These are phyloP conservation scores for Umbelopsis isabellina DNA, from an alignment of 192 early-diverging fungal genomes.

Conservation along the genomic window DNA sequence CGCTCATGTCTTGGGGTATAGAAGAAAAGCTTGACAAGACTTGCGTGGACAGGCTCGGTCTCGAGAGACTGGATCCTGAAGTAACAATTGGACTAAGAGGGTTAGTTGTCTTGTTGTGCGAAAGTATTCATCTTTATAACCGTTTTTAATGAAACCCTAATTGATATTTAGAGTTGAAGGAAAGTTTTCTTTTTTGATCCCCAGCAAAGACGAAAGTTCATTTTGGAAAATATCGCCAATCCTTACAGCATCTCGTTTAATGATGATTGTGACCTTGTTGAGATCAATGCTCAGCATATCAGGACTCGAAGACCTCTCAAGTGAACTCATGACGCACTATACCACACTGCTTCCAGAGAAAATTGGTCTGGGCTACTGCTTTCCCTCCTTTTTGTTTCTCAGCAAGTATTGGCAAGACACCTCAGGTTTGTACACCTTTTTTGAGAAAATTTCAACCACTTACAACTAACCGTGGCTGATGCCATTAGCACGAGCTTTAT, in stretches of 20 bases:
- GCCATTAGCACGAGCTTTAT: conserved; percentile 54
- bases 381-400: conserved; percentile 71
- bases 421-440: conserved; percentile 49
- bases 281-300: conserved; percentile 51
- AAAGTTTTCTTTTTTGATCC: conserved; percentile 64
- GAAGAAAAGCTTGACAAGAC: conserved; percentile 52
- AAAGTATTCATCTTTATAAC: no score
- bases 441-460: neutral
- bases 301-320: conserved; percentile 51
- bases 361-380: conserved; percentile 52
- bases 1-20: conserved; percentile 59
- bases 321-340: conserved; percentile 52
- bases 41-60: conserved; percentile 30
- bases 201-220: conserved; percentile 34
- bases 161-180: conserved; percentile 58
- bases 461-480: neutral
- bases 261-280: conserved; percentile 65
- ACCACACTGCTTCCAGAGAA: conserved; percentile 49
- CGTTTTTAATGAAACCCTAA: neutral
- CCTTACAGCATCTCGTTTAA: conserved; percentile 65
- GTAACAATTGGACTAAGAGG: conserved; percentile 60
- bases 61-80: neutral
- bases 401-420: conserved; percentile 88
- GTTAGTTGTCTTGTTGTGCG: conserved; percentile 25
- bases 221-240: conserved; percentile 68